phyloP scores from a whole-genome alignment of 2,329 filamentous ascomycete species.

The Trichoderma harzianum region DNA sequence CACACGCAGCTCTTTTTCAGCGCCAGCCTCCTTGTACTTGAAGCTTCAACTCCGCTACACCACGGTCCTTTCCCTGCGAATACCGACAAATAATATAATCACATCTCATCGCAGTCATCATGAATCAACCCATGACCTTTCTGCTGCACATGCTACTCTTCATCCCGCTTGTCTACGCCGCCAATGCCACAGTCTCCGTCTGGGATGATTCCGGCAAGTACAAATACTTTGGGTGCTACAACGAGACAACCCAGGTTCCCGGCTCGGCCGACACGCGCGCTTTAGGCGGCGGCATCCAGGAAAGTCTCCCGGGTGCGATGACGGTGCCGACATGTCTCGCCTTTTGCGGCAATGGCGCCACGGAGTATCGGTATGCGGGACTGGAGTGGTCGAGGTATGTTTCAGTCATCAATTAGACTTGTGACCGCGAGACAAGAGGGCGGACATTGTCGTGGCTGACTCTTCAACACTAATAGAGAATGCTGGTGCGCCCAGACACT shows the following conservation, averaged over 20 bases:
- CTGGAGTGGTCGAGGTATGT: constrained; percentile 50
- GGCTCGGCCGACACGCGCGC: constrained; percentile 44
- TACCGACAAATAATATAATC: neutral
- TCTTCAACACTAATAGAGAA: constrained; percentile 39
- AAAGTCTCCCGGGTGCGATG: constrained; percentile 44
- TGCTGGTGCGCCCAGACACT: constrained; percentile 57
- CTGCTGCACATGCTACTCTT: constrained; percentile 14
- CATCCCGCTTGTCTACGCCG: constrained; percentile 21
- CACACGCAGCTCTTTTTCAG: neutral
- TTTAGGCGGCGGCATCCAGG: constrained; percentile 41
- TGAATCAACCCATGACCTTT: neutral
- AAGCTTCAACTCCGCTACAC: neutral
- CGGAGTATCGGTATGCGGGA: constrained; percentile 48
- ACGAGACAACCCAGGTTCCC: constrained; percentile 50
- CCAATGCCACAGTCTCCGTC: constrained; percentile 26
- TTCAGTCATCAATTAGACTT: neutral
- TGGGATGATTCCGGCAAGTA: constrained; percentile 33
- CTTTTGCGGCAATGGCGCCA: constrained; percentile 44
- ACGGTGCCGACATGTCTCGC: constrained; percentile 50
- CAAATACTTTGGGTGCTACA: constrained; percentile 55
- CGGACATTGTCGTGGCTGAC: neutral
- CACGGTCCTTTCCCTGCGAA: neutral
- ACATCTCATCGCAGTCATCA: neutral
- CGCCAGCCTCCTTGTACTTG: too few relatives aligned
- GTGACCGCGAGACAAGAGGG: neutral